Conservation (phyloP, 345 rosid species). For the Dimocarpus longan region DNA sequence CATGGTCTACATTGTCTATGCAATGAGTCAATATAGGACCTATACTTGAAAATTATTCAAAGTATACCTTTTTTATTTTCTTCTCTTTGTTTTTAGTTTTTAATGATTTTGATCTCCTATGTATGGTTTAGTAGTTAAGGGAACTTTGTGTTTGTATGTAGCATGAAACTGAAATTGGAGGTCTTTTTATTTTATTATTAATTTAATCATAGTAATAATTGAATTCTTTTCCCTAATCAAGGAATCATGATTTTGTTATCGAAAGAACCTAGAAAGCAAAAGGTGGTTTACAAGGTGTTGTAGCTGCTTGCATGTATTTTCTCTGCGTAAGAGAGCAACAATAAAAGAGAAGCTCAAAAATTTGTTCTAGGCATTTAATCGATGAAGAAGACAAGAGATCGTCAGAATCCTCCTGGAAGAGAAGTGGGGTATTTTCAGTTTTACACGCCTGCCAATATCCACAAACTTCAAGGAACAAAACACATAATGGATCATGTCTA, state of each 20-base stretch:
- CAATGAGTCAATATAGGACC: background rate
- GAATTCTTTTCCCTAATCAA: background rate
- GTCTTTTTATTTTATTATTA: background rate
- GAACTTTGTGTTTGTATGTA: background rate
- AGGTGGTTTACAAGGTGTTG: background rate
- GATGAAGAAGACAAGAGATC: slow-evolving; percentile 19
- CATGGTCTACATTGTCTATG: background rate
- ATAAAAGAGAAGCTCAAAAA: slow-evolving; percentile 1
- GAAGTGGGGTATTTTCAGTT: slow-evolving; percentile 25
- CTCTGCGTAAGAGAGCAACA: background rate
- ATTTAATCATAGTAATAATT: background rate
- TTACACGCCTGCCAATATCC: slow-evolving; percentile 38
- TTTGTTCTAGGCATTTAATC: slow-evolving; percentile 7
- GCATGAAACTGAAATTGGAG: background rate
- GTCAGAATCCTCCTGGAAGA: slow-evolving; percentile 13
- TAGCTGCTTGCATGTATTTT: slow-evolving; percentile 11
- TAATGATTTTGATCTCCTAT: background rate
- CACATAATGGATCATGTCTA: slow-evolving; percentile 38
- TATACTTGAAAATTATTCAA: background rate
- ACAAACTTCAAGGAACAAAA: slow-evolving; percentile 54
- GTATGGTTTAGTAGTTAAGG: background rate
- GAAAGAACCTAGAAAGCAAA: too few species aligned
- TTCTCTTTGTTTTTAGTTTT: too few species aligned
- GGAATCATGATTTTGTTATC: background rate
- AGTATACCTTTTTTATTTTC: background rate